Evolutionary conservation across 371 early-diverging fungal genomes (phyloP).

Genomic region (Funneliformis caledonium): DNA sequence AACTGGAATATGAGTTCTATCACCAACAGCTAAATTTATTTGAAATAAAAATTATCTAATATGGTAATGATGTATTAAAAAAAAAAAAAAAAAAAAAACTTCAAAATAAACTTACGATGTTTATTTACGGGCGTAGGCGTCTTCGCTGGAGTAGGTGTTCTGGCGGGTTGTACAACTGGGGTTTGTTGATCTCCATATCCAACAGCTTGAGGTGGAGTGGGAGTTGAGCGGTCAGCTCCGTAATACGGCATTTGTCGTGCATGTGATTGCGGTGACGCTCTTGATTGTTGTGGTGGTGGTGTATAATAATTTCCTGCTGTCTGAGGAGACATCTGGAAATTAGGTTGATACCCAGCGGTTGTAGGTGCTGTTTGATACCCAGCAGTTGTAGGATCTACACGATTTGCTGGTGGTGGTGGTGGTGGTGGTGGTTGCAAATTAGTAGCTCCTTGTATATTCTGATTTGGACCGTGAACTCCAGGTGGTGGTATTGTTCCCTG

Average conservation of each 20-base stretch:
- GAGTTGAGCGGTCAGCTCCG: constrained; percentile 45
- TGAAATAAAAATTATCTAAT: neutral
- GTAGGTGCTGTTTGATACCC: constrained; percentile 24
- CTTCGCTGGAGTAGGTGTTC: constrained; percentile 49
- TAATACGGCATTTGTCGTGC: constrained; percentile 47
- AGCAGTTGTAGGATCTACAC: constrained; percentile 29
- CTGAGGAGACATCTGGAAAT: constrained; percentile 39
- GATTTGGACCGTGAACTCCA: constrained; percentile 41
- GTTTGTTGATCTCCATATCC: constrained; percentile 10
- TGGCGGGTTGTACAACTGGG: constrained; percentile 40
- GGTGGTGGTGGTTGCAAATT: constrained; percentile 46
- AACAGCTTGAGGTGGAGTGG: constrained; percentile 45
- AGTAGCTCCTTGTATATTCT: constrained; percentile 39
- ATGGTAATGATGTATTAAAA: neutral
- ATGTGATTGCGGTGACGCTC: constrained; percentile 37
- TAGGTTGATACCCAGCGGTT: constrained; percentile 33
- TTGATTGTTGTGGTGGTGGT: constrained; percentile 41
- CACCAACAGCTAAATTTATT: constrained; percentile 62
- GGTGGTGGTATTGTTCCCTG: constrained; percentile 43
- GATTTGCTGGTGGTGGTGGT: constrained; percentile 35
- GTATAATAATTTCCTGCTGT: constrained; percentile 38
- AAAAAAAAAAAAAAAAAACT: neutral
- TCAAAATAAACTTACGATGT: constrained; percentile 49
- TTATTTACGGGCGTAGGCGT: constrained; percentile 51
- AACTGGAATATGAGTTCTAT: constrained; percentile 79